These are phyloP conservation scores for Pythium monospermum DNA, from an alignment of 352 stramenopile species.

Conservation along the genomic window DNA sequence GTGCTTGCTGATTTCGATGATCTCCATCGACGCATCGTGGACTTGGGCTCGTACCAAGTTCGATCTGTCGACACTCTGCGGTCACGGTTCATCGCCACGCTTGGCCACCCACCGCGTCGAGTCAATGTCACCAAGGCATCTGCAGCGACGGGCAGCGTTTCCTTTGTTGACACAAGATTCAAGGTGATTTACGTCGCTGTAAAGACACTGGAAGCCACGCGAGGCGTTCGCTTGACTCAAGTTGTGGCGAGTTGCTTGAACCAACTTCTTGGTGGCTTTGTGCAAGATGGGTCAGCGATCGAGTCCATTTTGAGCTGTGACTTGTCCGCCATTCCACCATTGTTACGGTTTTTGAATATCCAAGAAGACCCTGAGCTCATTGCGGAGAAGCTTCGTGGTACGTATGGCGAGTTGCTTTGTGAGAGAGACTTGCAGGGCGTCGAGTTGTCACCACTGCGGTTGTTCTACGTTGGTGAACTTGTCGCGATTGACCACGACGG, in stretches of 20 bases:
- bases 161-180: slow-evolving; percentile 41
- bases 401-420: slow-evolving; percentile 44
- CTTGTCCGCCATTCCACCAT: slow-evolving; percentile 34
- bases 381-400: slow-evolving; percentile 60
- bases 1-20: slow-evolving; percentile 60
- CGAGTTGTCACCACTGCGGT: slow-evolving; percentile 57
- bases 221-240: slow-evolving; percentile 41
- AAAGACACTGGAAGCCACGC: slow-evolving; percentile 26
- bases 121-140: slow-evolving; percentile 63
- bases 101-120: slow-evolving; percentile 37
- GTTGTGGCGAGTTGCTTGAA: slow-evolving; percentile 67
- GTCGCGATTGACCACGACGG: slow-evolving; percentile 51
- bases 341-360: slow-evolving; percentile 57
- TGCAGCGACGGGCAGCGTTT: slow-evolving; percentile 40
- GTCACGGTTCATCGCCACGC: slow-evolving; percentile 59
- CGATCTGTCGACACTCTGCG: slow-evolving; percentile 41
- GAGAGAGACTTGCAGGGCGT: slow-evolving; percentile 39
- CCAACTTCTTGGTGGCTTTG: slow-evolving; percentile 49
- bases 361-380: slow-evolving; percentile 60
- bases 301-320: slow-evolving; percentile 65
- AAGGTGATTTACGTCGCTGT: slow-evolving; percentile 52
- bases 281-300: slow-evolving; percentile 58
- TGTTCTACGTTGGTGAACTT: slow-evolving; percentile 64
- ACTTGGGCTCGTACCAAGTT: slow-evolving; percentile 40
- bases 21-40: slow-evolving; percentile 53